A percentile compares a stretch with the other conserved stretches of the same genome.
phyloP scores from a whole-genome alignment of 768 basidiomycete genomes.

The Trametes cubensis region DNA sequence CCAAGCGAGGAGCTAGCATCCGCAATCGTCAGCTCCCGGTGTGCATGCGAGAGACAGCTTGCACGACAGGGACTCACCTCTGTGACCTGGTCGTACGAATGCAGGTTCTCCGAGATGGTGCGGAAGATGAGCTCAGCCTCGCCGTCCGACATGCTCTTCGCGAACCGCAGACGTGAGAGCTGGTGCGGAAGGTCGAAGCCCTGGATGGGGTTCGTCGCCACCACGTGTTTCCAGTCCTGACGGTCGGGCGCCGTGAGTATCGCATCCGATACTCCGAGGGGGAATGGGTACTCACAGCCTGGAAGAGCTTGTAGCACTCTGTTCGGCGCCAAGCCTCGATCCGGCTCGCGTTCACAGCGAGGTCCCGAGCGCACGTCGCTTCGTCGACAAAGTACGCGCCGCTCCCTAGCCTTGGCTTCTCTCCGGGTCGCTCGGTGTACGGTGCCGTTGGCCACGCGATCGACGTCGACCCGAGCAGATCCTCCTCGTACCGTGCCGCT shows the following conservation, averaged over 20 bases:
- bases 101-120: constrained; percentile 69
- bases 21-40: background rate
- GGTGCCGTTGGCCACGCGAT: constrained; percentile 69
- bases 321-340: constrained; percentile 95
- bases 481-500: constrained; percentile 90
- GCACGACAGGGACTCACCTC: constrained; percentile 59
- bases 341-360: constrained; percentile 74
- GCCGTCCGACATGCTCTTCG: constrained; percentile 66
- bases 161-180: constrained; percentile 74
- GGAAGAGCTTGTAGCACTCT: constrained; percentile 73
- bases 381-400: constrained; percentile 85
- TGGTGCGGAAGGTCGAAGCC: constrained; percentile 89
- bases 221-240: constrained; percentile 68
- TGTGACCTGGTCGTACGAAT: constrained; percentile 84
- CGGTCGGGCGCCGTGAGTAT: background rate
- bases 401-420: constrained; percentile 63
- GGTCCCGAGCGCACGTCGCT: constrained; percentile 60
- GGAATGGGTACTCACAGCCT: constrained; percentile 52
- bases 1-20: constrained; percentile 74
- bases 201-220: constrained; percentile 61
- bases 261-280: background rate
- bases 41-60: background rate
- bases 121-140: constrained; percentile 80
- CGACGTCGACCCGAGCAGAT: constrained; percentile 66
- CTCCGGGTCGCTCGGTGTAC: constrained; percentile 51